Conservation (phyloP, 352 stramenopile species). For the Globisporangium megalacanthum region DNA sequence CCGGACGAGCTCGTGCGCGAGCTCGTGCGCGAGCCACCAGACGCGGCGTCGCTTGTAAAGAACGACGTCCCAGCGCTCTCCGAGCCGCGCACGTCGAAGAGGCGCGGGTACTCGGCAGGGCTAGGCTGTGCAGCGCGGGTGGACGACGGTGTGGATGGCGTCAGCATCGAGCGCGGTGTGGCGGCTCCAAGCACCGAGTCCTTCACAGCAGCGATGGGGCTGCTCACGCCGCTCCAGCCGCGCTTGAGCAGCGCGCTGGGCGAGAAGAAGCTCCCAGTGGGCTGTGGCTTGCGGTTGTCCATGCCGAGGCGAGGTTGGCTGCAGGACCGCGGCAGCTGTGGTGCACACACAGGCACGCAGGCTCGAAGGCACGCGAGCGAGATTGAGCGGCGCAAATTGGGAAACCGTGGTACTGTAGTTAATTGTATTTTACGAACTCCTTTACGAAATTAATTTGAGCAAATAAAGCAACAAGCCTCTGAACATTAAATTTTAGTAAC, state of each 20-base stretch:
- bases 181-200: slow-evolving; percentile 45
- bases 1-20: slow-evolving; percentile 28
- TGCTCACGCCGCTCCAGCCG: slow-evolving; percentile 60
- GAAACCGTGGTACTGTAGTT: no score
- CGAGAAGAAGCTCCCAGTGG: slow-evolving; percentile 32
- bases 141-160: slow-evolving; percentile 24
- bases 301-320: slow-evolving; percentile 5
- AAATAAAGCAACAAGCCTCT: no score
- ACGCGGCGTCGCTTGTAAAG: not conserved
- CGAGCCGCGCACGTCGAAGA: slow-evolving; percentile 58
- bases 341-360: not conserved
- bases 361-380: no score
- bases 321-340: not conserved
- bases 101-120: slow-evolving; percentile 60
- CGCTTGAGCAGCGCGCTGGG: slow-evolving; percentile 55
- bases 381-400: no score
- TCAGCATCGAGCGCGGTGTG: slow-evolving; percentile 35
- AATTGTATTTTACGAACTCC: no score
- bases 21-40: slow-evolving; percentile 19
- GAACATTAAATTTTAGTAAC: no score
- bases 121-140: slow-evolving; percentile 34
- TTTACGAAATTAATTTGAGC: no score
- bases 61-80: slow-evolving; percentile 10
- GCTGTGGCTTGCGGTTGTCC: slow-evolving; percentile 30
- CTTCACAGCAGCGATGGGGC: slow-evolving; percentile 55